Evolutionary conservation across 1,284 basidiomycete species (phyloP).

Genomic region (Cryptococcus sp.): DNA sequence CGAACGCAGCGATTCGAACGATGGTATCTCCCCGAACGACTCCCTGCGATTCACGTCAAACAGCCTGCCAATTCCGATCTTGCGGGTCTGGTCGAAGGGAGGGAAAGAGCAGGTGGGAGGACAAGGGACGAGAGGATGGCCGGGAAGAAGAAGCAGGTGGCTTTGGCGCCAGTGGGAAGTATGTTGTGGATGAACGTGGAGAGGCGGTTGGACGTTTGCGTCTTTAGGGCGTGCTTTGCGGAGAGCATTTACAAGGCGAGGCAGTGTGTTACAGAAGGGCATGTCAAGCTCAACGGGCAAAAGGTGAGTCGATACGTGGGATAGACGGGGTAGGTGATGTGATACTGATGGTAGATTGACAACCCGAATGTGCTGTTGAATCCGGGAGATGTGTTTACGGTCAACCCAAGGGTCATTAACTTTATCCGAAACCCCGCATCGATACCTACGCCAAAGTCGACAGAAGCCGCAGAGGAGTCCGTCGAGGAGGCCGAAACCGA

Average conservation of each 20-base stretch:
- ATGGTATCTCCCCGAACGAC: constrained; percentile 82
- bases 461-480: neutral
- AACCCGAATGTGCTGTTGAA: constrained; percentile 86
- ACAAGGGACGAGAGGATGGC: constrained; percentile 48
- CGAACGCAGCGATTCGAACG: constrained; percentile 89
- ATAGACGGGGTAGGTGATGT: neutral
- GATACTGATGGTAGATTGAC: constrained; percentile 54
- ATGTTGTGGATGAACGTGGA: constrained; percentile 94
- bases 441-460: constrained; percentile 20
- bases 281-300: constrained; percentile 83
- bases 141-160: constrained; percentile 55
- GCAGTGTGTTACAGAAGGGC: constrained; percentile 76
- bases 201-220: constrained; percentile 81
- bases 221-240: constrained; percentile 89
- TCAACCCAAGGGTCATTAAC: constrained; percentile 73
- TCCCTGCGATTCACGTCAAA: constrained; percentile 74
- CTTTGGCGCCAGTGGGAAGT: constrained; percentile 66
- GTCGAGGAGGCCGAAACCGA: constrained; percentile 17
- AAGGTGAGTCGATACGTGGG: constrained; percentile 63
- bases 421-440: constrained; percentile 52
- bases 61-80: constrained; percentile 44
- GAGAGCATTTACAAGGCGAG: constrained; percentile 86
- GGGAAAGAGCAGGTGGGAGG: constrained; percentile 18
- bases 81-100: constrained; percentile 49
- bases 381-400: constrained; percentile 89